Evolutionary conservation across 2,329 filamentous ascomycete species (phyloP), one percentile per base, ranked within the genome.

Genomic region (Nemania sp.): DNA sequence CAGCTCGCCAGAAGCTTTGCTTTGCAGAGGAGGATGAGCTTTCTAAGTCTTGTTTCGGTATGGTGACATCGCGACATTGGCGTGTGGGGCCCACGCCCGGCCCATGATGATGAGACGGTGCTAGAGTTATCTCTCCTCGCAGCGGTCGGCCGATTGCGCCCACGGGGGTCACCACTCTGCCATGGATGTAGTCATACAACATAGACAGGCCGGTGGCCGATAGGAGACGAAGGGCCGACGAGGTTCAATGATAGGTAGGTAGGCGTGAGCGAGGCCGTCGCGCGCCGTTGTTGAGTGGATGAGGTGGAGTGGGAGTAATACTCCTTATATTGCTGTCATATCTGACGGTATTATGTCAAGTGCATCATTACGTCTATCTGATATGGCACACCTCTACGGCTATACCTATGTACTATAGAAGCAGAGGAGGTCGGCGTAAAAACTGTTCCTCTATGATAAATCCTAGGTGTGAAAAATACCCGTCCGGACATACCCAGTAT

Each of bases 21-120:
- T 7, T 29, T 29, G 64, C 59, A 68, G 64, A 62, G 57, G n/a
- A n/a, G n/a, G n/a, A n/a, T n/a, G n/a, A n/a, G n/a, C n/a, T 54
- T 58, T 65, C 66, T 71, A 70, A 57, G 54, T 67, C 67, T 64
- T 54, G 54, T 69, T 69, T 62, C n/a, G 66, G 68, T 57, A 71
- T 71, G 67, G 69, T 70, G 64, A 60, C 66, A 71, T 69, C 59
- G 67, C 65, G 62, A 68, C 58, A 64, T 60, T 63, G n/a, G n/a
- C n/a, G n/a, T n/a, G 68, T 69, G 69, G 68, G 67, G 67, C 68
- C n/a, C n/a, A n/a, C n/a, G n/a, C n/a, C n/a, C 55, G 59, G 25
- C 45, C 51, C 48, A n/a, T n/a, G n/a, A n/a, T 60, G 56, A 57
- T 64, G 59, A 53, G 55, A 53, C 40, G 59, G 54, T 57, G 48